Conservation (phyloP, 495 filamentous ascomycete species). For the Venustampulla echinocandica region DNA sequence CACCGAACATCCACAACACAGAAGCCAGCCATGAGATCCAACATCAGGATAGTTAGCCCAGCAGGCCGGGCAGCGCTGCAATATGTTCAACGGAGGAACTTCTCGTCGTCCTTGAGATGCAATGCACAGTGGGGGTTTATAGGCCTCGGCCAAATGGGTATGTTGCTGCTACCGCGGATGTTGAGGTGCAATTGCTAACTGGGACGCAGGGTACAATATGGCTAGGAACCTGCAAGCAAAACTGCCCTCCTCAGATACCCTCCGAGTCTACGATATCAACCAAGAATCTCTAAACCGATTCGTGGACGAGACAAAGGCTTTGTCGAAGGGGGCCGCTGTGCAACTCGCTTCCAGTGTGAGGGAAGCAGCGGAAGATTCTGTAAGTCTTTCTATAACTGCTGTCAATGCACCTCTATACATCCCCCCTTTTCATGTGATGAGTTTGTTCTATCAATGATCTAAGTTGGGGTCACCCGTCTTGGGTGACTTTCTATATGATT, state of each 20-base stretch:
- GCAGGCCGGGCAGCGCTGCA: slow-evolving; percentile 12
- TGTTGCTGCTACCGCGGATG: slow-evolving; percentile 21
- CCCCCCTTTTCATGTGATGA: slow-evolving; percentile 31
- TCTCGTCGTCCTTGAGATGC: slow-evolving; percentile 45
- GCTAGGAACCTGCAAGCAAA: slow-evolving; percentile 77
- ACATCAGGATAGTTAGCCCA: slow-evolving; percentile 15
- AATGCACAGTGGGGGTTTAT: slow-evolving; percentile 74
- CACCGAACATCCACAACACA: no score
- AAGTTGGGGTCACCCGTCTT: slow-evolving; percentile 41
- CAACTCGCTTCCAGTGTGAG: slow-evolving; percentile 47
- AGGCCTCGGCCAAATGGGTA: slow-evolving; percentile 83
- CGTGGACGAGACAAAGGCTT: slow-evolving; percentile 46
- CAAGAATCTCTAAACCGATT: slow-evolving; percentile 49
- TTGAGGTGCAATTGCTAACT: slow-evolving; percentile 13
- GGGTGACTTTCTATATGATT: slow-evolving; percentile 45
- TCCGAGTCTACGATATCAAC: slow-evolving; percentile 72
- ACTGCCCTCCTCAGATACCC: slow-evolving; percentile 56
- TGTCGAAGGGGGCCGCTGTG: slow-evolving; percentile 39
- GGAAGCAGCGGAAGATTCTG: slow-evolving; percentile 63
- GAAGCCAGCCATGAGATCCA: slow-evolving; percentile 20
- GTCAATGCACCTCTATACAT: slow-evolving; percentile 26
- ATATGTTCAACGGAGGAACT: slow-evolving; percentile 35
- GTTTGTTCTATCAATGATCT: slow-evolving; percentile 54
- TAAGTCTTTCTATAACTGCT: slow-evolving; percentile 36
- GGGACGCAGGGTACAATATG: slow-evolving; percentile 63